Evolutionary conservation across 192 early-diverging fungal genomes (phyloP).

Genomic region (Chytriomyces hyalinus): DNA sequence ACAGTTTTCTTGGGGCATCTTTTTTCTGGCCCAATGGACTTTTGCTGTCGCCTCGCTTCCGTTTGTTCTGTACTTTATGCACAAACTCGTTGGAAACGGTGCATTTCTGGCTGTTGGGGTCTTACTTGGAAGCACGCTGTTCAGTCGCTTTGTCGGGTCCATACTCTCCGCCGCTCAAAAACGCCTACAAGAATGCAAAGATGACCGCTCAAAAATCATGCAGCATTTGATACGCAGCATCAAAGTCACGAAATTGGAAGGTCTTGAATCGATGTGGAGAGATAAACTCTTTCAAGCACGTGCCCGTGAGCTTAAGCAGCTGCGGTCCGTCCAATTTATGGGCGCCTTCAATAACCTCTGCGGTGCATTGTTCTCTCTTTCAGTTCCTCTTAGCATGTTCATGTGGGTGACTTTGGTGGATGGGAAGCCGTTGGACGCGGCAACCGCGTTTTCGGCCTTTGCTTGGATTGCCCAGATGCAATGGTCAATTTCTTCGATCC

Average conservation of each 20-base stretch:
- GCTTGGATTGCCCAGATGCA: constrained; percentile 32
- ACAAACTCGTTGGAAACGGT: constrained; percentile 23
- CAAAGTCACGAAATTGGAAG: constrained; percentile 32
- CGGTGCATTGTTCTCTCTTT: constrained; percentile 16
- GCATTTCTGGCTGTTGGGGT: constrained; percentile 20
- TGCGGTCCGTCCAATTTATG: constrained; percentile 15
- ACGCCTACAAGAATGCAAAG: constrained; percentile 23
- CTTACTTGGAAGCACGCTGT: neutral
- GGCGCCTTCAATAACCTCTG: constrained; percentile 17
- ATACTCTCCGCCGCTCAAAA: constrained; percentile 8
- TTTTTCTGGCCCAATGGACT: constrained; percentile 22
- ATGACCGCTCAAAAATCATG: constrained; percentile 10
- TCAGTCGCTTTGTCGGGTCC: neutral
- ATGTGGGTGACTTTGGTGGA: constrained; percentile 26
- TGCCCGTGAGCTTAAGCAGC: constrained; percentile 1
- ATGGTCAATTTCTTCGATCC: constrained; percentile 15
- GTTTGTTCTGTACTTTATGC: constrained; percentile 28
- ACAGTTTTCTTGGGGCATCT: constrained; percentile 19
- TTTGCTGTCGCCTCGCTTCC: constrained; percentile 23
- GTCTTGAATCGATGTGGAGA: constrained; percentile 16
- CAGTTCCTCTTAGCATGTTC: constrained; percentile 23
- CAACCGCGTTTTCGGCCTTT: constrained; percentile 27
- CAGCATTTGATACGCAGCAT: constrained; percentile 15
- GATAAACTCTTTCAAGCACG: constrained; percentile 7
- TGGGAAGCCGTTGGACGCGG: constrained; percentile 18